phyloP scores from a whole-genome alignment of 2,329 filamentous ascomycete genomes.

The Colletotrichum cereale region DNA sequence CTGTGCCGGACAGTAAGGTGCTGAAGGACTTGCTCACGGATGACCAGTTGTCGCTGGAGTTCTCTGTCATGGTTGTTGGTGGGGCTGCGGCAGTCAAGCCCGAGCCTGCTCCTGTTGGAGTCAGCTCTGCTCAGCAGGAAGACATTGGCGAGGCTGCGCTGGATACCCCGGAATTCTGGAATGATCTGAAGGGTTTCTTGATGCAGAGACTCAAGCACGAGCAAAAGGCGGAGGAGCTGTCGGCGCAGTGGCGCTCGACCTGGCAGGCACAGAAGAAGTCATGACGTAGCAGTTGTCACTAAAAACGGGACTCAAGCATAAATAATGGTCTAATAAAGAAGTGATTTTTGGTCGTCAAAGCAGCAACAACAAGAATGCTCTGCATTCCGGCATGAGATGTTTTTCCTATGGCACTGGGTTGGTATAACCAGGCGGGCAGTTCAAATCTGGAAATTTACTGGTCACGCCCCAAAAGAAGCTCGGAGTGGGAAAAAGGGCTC shows the following conservation, averaged over 20 bases:
- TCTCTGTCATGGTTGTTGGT: slow-evolving; percentile 89
- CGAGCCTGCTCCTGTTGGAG: slow-evolving; percentile 53
- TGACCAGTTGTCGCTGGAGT: slow-evolving; percentile 72
- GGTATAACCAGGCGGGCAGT: slow-evolving; percentile 50
- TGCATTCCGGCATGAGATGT: slow-evolving; percentile 47
- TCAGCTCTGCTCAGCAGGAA: slow-evolving; percentile 35
- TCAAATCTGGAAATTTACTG: slow-evolving; percentile 48
- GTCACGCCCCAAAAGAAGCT: slow-evolving; percentile 47
- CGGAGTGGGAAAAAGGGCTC: slow-evolving; percentile 35
- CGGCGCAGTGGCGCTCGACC: slow-evolving; percentile 75
- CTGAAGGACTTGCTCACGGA: slow-evolving; percentile 77
- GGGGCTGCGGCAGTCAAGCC: slow-evolving; percentile 66
- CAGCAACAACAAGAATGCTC: slow-evolving; percentile 45
- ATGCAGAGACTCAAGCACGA: slow-evolving; percentile 82
- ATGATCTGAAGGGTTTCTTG: slow-evolving; percentile 84
- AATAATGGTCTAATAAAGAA: slow-evolving; percentile 36
- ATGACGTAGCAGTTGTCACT: slow-evolving; percentile 27
- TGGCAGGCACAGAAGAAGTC: slow-evolving; percentile 68
- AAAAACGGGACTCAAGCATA: slow-evolving; percentile 12
- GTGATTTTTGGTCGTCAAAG: slow-evolving; percentile 37
- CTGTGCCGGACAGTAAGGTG: slow-evolving; percentile 81
- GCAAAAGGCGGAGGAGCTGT: slow-evolving; percentile 72
- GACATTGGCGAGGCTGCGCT: slow-evolving; percentile 64
- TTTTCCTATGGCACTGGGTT: slow-evolving; percentile 44
- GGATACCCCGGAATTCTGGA: slow-evolving; percentile 84